Evolutionary conservation across 768 basidiomycete genomes (phyloP).

Genomic region (Vishniacozyma victoriae): DNA sequence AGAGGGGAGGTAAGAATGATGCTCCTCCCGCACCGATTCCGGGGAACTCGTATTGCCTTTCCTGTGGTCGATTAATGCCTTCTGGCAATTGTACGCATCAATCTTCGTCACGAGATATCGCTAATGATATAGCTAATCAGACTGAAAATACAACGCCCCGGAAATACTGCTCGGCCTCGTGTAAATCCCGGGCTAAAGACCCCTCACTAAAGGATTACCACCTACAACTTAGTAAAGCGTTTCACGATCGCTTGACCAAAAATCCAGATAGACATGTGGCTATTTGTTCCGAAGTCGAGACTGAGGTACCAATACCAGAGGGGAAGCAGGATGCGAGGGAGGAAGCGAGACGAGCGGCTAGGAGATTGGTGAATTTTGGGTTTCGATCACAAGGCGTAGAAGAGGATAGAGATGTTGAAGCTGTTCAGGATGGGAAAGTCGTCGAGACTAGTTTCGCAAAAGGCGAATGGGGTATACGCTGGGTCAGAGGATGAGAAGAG

Average conservation of each 20-base stretch:
- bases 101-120: no score
- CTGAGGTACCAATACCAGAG: not conserved
- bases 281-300: constrained; percentile 10
- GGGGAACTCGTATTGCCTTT: no score
- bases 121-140: no score
- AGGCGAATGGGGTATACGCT: constrained; percentile 31
- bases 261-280: not conserved
- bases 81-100: no score
- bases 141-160: constrained; percentile 22
- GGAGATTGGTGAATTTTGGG: constrained; percentile 25
- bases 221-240: constrained; percentile 1
- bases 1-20: no score
- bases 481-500: no score
- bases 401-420: constrained; percentile 20
- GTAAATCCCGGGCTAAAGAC: constrained; percentile 13
- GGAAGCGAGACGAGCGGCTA: constrained; percentile 21
- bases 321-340: constrained; percentile 7
- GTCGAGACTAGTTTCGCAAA: constrained; percentile 33
- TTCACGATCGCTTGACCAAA: constrained; percentile 3
- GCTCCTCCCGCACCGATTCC: no score
- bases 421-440: constrained; percentile 22
- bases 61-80: no score
- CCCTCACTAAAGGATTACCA: not conserved
- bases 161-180: constrained; percentile 27
- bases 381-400: constrained; percentile 19